Evolutionary conservation across 2,329 filamentous ascomycete genomes (phyloP), one percentile per base, ranked within the genome.

Genomic region (Xylariales sp.): DNA sequence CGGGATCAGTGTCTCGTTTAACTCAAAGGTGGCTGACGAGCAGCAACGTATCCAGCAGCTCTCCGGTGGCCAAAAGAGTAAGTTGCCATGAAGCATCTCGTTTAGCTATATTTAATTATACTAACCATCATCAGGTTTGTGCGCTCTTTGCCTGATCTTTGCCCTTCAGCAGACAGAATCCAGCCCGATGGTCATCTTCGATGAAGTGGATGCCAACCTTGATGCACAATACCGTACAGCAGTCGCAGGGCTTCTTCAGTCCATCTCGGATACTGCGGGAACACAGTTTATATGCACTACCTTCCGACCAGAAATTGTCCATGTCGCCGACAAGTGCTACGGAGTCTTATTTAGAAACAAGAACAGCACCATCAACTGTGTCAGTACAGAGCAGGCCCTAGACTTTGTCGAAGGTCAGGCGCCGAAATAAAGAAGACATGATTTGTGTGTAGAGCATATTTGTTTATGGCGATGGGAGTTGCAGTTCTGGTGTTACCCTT

Each of bases 141-240:
- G 95, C 80, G 96, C 96, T 9, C 88, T 99, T n/a, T 97, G 96
- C 52, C 89, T 99, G 59, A 97, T 99, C 73, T 99, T 99, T 78
- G 96, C 96, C n/a, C 97, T 99, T 73, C 96, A 99, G 81, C 93
- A 94, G 74, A 97, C 95, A 67, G 96, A 99, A 79, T 96, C 95
- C 9, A 97, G 95, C 52, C 96, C 96, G 1, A 98, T 99, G 86
- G 97, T 99, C 79, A 94, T 99, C 76, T 99, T 99, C 75, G 96
- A 99, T 80, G 96, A 99, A 81, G 97, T 99, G 71, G 96, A 99
- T 78, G 96, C 96, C 80, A 99, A 99, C 78, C 87, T 99, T 30
- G 96, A 99, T 79, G 94, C 96, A 0, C 96, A 99, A 81, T 99
- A 99, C 83, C 92, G 96, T 69, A 97, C 96, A 1, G 95, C 96